Percentiles rank a stretch among this genome's conserved stretches.
These are phyloP conservation scores for Capsicum rhomboideum DNA, from an alignment of 257 asterid genomes.

Conservation along the genomic window DNA sequence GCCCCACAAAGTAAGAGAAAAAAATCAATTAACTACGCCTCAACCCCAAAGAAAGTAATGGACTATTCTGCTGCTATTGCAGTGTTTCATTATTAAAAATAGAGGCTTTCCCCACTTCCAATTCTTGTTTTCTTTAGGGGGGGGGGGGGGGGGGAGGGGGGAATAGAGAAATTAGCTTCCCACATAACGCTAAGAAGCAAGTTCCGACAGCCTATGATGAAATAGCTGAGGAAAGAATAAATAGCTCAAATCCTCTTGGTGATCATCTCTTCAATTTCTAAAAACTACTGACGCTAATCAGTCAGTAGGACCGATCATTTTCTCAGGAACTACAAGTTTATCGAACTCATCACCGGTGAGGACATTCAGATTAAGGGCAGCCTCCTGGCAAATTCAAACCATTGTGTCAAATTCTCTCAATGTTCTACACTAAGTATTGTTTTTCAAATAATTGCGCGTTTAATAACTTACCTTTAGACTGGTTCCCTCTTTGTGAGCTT, in stretches of 20 bases:
- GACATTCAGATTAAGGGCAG: conserved; percentile 76
- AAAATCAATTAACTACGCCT: background rate
- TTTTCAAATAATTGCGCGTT: background rate
- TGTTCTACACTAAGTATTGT: background rate
- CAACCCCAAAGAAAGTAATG: background rate
- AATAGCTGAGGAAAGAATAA: too few species aligned
- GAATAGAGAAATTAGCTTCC: too few species aligned
- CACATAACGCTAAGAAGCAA: too few species aligned
- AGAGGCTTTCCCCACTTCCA: too few species aligned
- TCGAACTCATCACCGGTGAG: conserved; percentile 74
- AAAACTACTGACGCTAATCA: conserved; percentile 15
- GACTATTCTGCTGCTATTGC: background rate
- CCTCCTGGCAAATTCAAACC: conserved; percentile 52
- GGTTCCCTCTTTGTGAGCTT: conserved; percentile 89
- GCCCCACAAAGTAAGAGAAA: background rate
- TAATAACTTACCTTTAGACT: conserved; percentile 57
- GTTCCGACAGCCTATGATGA: too few species aligned
- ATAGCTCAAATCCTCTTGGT: background rate
- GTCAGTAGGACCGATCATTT: conserved; percentile 77
- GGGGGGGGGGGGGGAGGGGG: too few species aligned
- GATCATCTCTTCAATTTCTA: background rate
- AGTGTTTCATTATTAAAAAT: background rate
- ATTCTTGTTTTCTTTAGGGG: too few species aligned
- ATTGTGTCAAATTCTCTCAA: background rate
- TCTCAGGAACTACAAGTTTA: conserved; percentile 75